Conservation (phyloP, 768 basidiomycete species). For the Kwoniella shandongensis region DNA sequence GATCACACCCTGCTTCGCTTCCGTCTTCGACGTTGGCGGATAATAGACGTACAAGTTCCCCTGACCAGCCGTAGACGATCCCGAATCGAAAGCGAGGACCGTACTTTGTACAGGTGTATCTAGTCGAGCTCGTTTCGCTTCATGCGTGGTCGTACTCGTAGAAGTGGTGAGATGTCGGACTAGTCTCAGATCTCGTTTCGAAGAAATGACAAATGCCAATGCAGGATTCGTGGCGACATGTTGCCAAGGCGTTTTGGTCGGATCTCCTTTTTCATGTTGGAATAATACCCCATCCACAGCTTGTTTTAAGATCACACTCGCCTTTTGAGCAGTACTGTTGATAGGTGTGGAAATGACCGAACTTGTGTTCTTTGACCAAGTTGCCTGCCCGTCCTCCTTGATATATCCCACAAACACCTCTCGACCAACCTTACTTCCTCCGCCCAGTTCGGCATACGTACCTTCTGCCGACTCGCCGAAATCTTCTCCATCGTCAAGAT, state of each 20-base stretch:
- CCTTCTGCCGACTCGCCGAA: slow-evolving; percentile 27
- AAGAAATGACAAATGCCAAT: slow-evolving; percentile 88
- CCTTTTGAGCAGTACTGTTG: slow-evolving; percentile 4
- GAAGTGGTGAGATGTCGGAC: slow-evolving; percentile 67
- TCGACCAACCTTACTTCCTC: slow-evolving; percentile 60
- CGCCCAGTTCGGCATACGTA: slow-evolving; percentile 19
- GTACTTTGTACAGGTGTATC: slow-evolving; percentile 15
- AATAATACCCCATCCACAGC: slow-evolving; percentile 53
- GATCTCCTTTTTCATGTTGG: slow-evolving; percentile 25
- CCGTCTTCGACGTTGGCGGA: slow-evolving; percentile 56
- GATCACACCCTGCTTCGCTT: slow-evolving; percentile 77
- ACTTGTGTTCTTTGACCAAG: slow-evolving; percentile 71
- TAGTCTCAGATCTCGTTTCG: slow-evolving; percentile 85
- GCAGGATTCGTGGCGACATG: slow-evolving; percentile 85
- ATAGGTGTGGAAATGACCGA: slow-evolving; percentile 40
- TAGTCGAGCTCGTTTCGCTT: too few species aligned
- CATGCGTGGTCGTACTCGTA: slow-evolving; percentile 33
- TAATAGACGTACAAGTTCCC: slow-evolving; percentile 88
- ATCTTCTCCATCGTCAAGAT: slow-evolving; percentile 71
- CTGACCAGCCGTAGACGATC: slow-evolving; percentile 59
- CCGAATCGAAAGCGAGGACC: slow-evolving; percentile 75
- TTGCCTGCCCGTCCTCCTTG: slow-evolving; percentile 59
- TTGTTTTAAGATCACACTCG: slow-evolving; percentile 35
- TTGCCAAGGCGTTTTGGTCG: slow-evolving; percentile 32
- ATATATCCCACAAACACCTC: slow-evolving; percentile 69